Conservation (phyloP, 2,329 filamentous ascomycete genomes). For the Dothideomycetes sp. region DNA sequence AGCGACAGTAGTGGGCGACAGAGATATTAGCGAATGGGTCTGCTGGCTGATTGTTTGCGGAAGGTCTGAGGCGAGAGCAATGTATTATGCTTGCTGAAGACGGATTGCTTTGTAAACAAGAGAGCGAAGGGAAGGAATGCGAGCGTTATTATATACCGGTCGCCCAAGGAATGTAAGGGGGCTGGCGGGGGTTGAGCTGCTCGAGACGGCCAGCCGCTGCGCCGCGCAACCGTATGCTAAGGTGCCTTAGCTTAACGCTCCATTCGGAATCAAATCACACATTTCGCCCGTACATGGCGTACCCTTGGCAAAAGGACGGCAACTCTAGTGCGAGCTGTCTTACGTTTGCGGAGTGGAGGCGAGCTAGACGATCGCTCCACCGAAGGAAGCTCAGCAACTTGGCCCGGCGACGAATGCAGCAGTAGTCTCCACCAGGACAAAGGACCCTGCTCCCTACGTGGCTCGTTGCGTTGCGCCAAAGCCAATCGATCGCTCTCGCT, state of each 20-base stretch:
- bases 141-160: constrained; percentile 3
- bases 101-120: constrained; percentile 6
- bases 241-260: background rate
- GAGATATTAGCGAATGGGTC: constrained; percentile 6
- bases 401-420: background rate
- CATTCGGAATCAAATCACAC: background rate
- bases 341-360: background rate
- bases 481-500: too few relatives aligned
- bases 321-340: background rate
- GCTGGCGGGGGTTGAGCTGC: background rate
- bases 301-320: background rate
- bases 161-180: constrained; percentile 5
- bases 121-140: constrained; percentile 6
- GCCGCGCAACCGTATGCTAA: background rate
- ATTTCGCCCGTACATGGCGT: too few relatives aligned
- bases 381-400: background rate
- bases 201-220: too few relatives aligned
- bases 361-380: background rate
- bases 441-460: too few relatives aligned
- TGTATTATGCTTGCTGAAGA: constrained; percentile 4
- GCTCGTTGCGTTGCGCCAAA: too few relatives aligned
- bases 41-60: constrained; percentile 6
- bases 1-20: constrained; percentile 9
- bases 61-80: background rate
- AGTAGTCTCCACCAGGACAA: background rate